Percentiles rank a stretch among this genome's conserved stretches.
These are phyloP conservation scores for Mercurialis annua DNA, from an alignment of 345 rosid genomes.

Conservation along the genomic window DNA sequence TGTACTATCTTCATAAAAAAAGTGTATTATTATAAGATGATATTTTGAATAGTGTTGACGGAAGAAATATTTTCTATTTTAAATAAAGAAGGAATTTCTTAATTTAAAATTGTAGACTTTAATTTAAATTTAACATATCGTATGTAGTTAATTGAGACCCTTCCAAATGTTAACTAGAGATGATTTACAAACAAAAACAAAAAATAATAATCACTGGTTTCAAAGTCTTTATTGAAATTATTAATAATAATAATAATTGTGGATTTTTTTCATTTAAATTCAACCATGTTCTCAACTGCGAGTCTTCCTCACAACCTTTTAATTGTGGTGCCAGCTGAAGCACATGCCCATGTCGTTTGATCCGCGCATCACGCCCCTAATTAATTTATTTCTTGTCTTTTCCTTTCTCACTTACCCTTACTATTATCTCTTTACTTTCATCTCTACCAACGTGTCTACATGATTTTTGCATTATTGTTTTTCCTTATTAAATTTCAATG, in stretches of 20 bases:
- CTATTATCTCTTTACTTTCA: conserved; percentile 13
- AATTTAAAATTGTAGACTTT: too few relatives aligned
- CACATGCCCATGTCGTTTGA: conserved; percentile 49
- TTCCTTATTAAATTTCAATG: background rate
- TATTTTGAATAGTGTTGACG: too few relatives aligned
- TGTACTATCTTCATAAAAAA: too few relatives aligned
- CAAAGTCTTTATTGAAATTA: conserved; percentile 3
- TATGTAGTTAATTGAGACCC: background rate
- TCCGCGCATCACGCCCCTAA: conserved; percentile 38
- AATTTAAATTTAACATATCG: too few relatives aligned
- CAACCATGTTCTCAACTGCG: conserved; percentile 25
- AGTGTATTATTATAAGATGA: too few relatives aligned
- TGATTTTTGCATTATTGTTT: conserved; percentile 9
- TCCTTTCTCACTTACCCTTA: conserved; percentile 22
- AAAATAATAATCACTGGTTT: background rate
- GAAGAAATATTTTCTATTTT: too few relatives aligned
- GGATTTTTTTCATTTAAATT: too few relatives aligned
- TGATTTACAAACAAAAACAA: background rate
- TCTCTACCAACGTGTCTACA: background rate
- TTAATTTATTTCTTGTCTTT: conserved; percentile 19
- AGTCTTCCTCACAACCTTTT: conserved; percentile 21
- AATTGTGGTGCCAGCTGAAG: conserved; percentile 22
- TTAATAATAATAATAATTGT: too few relatives aligned
- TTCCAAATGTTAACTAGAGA: background rate
- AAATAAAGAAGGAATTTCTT: too few relatives aligned